Conservation (phyloP, 129 eudicot species). For the Chrysanthemum lavandulifolium region DNA sequence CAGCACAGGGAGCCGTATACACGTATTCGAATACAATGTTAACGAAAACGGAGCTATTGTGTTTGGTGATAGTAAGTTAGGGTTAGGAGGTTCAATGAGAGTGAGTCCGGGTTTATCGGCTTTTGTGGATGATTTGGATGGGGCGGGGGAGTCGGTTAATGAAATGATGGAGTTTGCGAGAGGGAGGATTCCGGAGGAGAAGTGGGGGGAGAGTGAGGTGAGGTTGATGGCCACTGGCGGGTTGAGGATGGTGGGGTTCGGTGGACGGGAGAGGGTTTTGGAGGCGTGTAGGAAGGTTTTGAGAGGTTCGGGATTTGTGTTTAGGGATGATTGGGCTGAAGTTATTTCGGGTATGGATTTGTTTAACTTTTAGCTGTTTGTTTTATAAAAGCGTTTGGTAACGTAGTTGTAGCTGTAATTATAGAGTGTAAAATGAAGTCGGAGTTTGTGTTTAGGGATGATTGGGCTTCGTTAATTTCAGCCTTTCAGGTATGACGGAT, state of each 20-base stretch:
- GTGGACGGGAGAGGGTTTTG: constrained; percentile 57
- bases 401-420: no score
- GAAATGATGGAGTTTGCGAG: constrained; percentile 81
- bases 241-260: constrained; percentile 66
- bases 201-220: constrained; percentile 65
- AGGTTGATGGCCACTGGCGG: constrained; percentile 93
- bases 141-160: constrained; percentile 57
- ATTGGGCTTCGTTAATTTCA: constrained; percentile 73
- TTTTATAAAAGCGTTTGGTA: no score
- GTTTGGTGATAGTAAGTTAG: constrained; percentile 42
- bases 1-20: constrained; percentile 82
- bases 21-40: constrained; percentile 58
- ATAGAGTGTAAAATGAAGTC: no score
- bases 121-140: constrained; percentile 56
- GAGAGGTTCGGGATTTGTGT: constrained; percentile 65
- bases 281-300: constrained; percentile 66
- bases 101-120: constrained; percentile 89
- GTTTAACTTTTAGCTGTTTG: no score
- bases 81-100: constrained; percentile 38
- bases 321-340: constrained; percentile 77
- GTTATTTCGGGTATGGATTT: constrained; percentile 70
- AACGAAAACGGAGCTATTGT: constrained; percentile 24
- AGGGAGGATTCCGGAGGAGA: constrained; percentile 58
- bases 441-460: constrained; percentile 49
- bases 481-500: constrained; percentile 52